Percentiles rank a stretch among this genome's conserved stretches.
These are phyloP conservation scores for Trichoderma polysporum DNA, from an alignment of 2,329 filamentous ascomycete species.

Conservation along the genomic window DNA sequence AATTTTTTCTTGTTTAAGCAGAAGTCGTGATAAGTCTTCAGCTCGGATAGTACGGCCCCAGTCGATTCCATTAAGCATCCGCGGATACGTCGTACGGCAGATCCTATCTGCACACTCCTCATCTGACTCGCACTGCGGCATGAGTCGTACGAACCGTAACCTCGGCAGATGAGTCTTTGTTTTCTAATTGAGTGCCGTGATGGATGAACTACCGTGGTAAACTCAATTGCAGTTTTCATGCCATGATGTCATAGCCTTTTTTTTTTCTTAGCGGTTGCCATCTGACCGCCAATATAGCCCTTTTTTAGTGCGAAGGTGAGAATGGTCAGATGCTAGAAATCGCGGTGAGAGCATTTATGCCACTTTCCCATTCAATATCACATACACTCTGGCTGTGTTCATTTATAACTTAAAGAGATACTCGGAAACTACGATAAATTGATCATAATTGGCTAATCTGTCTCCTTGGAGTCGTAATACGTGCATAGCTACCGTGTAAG, in stretches of 20 bases:
- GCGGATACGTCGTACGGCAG: background rate
- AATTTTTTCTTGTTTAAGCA: background rate
- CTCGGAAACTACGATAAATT: background rate
- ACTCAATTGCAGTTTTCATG: slow-evolving; percentile 7
- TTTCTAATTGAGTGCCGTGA: background rate
- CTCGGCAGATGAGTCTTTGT: background rate
- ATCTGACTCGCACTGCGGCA: background rate
- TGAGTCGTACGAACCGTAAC: background rate
- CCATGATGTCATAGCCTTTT: slow-evolving; percentile 10
- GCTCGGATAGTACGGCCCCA: background rate
- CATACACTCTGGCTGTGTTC: background rate
- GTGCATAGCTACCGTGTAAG: background rate
- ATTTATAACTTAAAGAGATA: background rate
- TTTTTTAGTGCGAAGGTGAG: background rate
- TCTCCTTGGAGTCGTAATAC: background rate
- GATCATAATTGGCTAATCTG: background rate
- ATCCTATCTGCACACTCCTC: background rate
- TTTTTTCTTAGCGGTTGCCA: background rate
- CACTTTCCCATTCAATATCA: background rate
- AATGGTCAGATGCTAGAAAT: background rate
- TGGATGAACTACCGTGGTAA: background rate
- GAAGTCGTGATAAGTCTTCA: background rate
- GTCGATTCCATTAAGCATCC: background rate
- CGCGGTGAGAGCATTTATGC: background rate
- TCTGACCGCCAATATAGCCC: background rate